These are phyloP conservation scores for Psilocybe subaeruginosa DNA, from an alignment of 768 basidiomycete genomes.

Conservation along the genomic window DNA sequence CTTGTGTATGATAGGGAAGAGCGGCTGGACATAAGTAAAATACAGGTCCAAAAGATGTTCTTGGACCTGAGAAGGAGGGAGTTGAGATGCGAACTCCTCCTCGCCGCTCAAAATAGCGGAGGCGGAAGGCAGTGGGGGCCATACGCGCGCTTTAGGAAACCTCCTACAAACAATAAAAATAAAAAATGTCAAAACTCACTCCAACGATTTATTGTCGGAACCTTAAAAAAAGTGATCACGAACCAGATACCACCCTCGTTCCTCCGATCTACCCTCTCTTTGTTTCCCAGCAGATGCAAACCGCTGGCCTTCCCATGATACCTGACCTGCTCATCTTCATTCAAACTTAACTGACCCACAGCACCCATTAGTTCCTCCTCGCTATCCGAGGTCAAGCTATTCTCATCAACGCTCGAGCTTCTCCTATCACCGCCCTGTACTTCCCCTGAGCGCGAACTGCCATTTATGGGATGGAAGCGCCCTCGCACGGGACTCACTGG, in stretches of 20 bases:
- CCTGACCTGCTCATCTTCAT: constrained; percentile 84
- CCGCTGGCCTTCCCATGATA: constrained; percentile 89
- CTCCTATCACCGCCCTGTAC: constrained; percentile 21
- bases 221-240: constrained; percentile 25
- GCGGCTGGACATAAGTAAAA: constrained; percentile 81
- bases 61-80: constrained; percentile 66
- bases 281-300: constrained; percentile 68
- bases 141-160: constrained; percentile 88
- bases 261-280: constrained; percentile 62
- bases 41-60: constrained; percentile 76
- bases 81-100: constrained; percentile 38
- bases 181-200: constrained; percentile 4
- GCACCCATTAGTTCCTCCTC: constrained; percentile 62
- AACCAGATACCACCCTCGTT: constrained; percentile 81
- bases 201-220: neutral
- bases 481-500: constrained; percentile 17
- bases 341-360: constrained; percentile 83
- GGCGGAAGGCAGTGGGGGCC: constrained; percentile 63
- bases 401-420: constrained; percentile 38
- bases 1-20: constrained; percentile 79
- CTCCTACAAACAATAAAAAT: constrained; percentile 46
- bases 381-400: constrained; percentile 36
- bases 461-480: constrained; percentile 5
- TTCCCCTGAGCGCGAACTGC: constrained; percentile 8
- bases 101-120: constrained; percentile 31